Evolutionary conservation across 2,329 filamentous ascomycete species (phyloP), one percentile per base, ranked within the genome.

Genomic region (Pseudocercospora vitis): DNA sequence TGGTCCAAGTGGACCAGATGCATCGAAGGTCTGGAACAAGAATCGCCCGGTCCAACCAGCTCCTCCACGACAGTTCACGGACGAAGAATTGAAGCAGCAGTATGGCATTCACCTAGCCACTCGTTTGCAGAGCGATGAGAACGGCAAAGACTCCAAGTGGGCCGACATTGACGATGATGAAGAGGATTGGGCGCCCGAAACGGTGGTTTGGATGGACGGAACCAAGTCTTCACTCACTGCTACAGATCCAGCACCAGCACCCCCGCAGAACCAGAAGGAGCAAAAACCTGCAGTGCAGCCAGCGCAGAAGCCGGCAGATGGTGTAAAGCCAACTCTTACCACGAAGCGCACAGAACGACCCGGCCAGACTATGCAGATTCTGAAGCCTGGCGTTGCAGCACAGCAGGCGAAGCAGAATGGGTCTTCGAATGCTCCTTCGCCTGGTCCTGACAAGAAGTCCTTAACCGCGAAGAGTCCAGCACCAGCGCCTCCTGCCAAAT

Each of bases 141-240:
- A 78, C 49, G 82, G 83, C 53, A 88, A 88, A 55, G 87, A 91
- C 64, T 84, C 86, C 26, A 92, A 91, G 69, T 95, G 89, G 89
- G 89, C 89, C 19, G 89, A 95, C 66, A 91, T 92, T 56, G 89
- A 94, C 57, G 89, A 94, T 53, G 89, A 94, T 60, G 88, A 91
- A 65, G 89, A 94, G 31, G 88, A 92, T 65, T 92, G 89, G 87
- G 87, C 85, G 11, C 89, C 89, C 1, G 88, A 94, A 60, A 84
- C 87, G 48, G 90, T 94, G 61, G 88, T 88, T 55, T 95, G 89
- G 89, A 88, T 88, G 67, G 89, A 95, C 70, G 89, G 89, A 50
- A 94, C 89, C 45, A 92, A 92, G 71, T 87, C 87, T 28, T 88
- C 85, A 4, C 77, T 91, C 12, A 83, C 86, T 12, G 81, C 84